phyloP scores from a whole-genome alignment of 306 rosid species.

The Cucumis sativus region DNA sequence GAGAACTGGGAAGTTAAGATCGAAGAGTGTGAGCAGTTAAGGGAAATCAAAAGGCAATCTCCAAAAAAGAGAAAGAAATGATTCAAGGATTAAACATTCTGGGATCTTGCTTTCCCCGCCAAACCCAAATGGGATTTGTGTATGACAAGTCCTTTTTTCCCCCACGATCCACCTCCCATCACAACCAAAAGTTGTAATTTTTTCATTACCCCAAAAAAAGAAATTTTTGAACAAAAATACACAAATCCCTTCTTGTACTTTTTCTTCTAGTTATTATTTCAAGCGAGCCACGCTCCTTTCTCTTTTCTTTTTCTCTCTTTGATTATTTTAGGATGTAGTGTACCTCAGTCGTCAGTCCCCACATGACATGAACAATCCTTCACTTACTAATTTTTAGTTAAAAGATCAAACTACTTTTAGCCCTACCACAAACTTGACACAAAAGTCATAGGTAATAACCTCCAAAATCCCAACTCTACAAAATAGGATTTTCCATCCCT shows the following conservation, averaged over 20 bases:
- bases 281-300: neutral
- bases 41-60: neutral
- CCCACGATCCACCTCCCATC: neutral
- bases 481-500: too few species aligned
- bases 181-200: neutral
- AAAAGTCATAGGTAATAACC: too few species aligned
- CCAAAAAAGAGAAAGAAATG: neutral
- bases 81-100: neutral
- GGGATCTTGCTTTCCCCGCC: slow-evolving; percentile 3
- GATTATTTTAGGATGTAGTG: neutral
- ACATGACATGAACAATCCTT: neutral
- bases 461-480: too few species aligned
- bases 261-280: neutral
- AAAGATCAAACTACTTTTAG: too few species aligned
- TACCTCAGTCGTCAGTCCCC: neutral
- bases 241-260: neutral
- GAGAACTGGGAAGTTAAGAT: slow-evolving; percentile 1
- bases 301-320: too few species aligned
- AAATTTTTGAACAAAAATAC: neutral
- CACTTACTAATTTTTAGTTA: neutral
- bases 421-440: too few species aligned
- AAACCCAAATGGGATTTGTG: neutral
- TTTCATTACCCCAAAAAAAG: neutral
- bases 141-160: neutral
- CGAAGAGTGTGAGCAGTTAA: neutral